Conservation (phyloP, 177 flowering plant species). For the Vitis hybrid region DNA sequence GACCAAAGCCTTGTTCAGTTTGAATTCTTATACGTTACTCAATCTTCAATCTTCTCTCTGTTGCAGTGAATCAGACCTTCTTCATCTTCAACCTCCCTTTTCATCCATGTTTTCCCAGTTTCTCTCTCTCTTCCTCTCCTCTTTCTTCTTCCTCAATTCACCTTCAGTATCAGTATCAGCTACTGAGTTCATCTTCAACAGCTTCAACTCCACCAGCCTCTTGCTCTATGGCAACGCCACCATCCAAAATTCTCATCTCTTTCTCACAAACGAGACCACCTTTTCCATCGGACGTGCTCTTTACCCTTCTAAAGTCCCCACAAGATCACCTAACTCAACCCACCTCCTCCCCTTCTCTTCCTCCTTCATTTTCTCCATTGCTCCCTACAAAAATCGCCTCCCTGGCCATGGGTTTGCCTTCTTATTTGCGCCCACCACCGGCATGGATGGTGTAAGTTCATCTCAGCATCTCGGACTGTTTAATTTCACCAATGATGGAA, state of each 20-base stretch:
- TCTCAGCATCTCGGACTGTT: slow-evolving; percentile 21
- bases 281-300: slow-evolving; percentile 23
- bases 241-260: slow-evolving; percentile 12
- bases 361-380: slow-evolving; percentile 28
- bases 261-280: slow-evolving; percentile 14
- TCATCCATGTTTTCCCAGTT: neutral
- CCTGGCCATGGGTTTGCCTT: slow-evolving; percentile 27
- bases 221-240: slow-evolving; percentile 16
- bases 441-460: slow-evolving; percentile 11
- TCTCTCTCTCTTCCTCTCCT: neutral
- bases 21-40: too few species aligned
- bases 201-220: slow-evolving; percentile 18
- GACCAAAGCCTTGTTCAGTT: too few species aligned
- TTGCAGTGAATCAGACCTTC: neutral
- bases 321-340: slow-evolving; percentile 11
- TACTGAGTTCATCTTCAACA: slow-evolving; percentile 19
- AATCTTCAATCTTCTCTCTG: neutral
- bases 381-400: slow-evolving; percentile 4
- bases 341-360: slow-evolving; percentile 19
- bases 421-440: slow-evolving; percentile 9
- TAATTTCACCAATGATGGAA: slow-evolving; percentile 18
- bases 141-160: neutral
- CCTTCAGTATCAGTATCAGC: neutral
- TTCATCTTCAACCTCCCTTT: neutral
- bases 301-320: slow-evolving; percentile 17